phyloP scores from a whole-genome alignment of 306 rosid genomes.

The Malus orientalis region DNA sequence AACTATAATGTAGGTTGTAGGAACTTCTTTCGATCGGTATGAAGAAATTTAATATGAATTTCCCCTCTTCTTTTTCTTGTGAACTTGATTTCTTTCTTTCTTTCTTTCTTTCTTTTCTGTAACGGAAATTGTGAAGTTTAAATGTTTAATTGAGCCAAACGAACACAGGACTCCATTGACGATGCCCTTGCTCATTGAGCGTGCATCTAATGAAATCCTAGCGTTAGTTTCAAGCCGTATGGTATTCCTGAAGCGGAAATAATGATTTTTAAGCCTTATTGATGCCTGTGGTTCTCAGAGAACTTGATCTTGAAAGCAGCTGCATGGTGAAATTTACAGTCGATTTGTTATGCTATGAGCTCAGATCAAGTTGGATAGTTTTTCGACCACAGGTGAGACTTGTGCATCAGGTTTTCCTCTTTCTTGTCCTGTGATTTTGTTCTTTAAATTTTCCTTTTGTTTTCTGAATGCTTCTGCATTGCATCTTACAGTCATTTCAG shows the following conservation, averaged over 20 bases:
- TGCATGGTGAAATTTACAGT: background rate
- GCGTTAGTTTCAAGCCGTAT: background rate
- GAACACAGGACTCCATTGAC: background rate
- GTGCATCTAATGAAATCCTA: background rate
- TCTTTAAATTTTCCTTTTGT: background rate
- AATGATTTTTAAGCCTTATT: background rate
- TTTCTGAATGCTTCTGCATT: background rate
- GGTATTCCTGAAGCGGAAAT: background rate
- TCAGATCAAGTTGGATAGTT: background rate
- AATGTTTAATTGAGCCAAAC: background rate
- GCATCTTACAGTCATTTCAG: background rate
- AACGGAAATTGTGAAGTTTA: background rate
- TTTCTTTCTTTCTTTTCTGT: background rate
- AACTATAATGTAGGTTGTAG: background rate
- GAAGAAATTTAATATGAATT: background rate
- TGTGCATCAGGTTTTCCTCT: conserved; percentile 5
- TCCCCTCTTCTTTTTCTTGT: background rate
- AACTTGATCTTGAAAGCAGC: background rate
- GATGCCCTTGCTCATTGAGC: background rate
- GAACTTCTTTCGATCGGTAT: background rate
- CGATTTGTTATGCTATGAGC: background rate
- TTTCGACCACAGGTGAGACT: background rate
- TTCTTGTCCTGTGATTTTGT: background rate
- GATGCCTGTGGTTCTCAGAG: background rate
- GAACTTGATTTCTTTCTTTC: background rate